These are phyloP conservation scores for Asterionellopsis glacialis DNA, from an alignment of 108 stramenopile species.

Conservation along the genomic window DNA sequence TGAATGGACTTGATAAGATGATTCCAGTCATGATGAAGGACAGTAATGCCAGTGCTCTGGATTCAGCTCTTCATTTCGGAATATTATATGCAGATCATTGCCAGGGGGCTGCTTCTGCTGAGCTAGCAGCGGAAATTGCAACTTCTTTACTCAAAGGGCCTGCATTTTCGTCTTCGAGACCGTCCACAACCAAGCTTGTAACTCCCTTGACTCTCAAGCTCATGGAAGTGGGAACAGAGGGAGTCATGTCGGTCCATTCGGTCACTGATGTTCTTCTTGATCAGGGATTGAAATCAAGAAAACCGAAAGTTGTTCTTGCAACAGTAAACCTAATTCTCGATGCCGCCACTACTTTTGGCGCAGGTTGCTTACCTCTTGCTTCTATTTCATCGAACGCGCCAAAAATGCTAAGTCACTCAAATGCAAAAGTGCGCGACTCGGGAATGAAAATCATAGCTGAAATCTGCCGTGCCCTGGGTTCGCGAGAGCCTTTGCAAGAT, in stretches of 20 bases:
- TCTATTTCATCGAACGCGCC: slow-evolving; percentile 40
- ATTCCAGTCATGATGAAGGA: slow-evolving; percentile 51
- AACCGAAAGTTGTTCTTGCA: slow-evolving; percentile 73
- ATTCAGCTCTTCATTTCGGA: slow-evolving; percentile 60
- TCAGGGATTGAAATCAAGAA: slow-evolving; percentile 64
- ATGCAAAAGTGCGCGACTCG: slow-evolving; percentile 70
- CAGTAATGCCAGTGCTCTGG: slow-evolving; percentile 74
- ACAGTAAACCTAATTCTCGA: slow-evolving; percentile 51
- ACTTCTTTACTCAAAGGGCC: slow-evolving; percentile 52
- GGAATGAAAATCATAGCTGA: slow-evolving; percentile 75
- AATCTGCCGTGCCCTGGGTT: slow-evolving; percentile 76
- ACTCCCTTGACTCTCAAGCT: slow-evolving; percentile 59
- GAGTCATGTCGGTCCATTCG: slow-evolving; percentile 45
- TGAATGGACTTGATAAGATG: slow-evolving; percentile 39
- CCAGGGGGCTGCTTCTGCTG: slow-evolving; percentile 34
- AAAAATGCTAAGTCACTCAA: slow-evolving; percentile 58
- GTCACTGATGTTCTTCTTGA: slow-evolving; percentile 48
- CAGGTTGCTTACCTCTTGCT: slow-evolving; percentile 49
- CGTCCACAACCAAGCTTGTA: slow-evolving; percentile 42
- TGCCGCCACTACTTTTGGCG: slow-evolving; percentile 62
- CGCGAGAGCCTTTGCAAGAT: slow-evolving; percentile 52
- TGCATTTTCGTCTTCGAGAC: slow-evolving; percentile 70
- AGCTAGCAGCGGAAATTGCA: slow-evolving; percentile 40
- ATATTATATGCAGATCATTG: slow-evolving; percentile 55
- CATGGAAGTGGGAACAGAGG: slow-evolving; percentile 63